Evolutionary conservation across 331 rosid genomes (phyloP).

Genomic region (Erythrophleum ivorense): DNA sequence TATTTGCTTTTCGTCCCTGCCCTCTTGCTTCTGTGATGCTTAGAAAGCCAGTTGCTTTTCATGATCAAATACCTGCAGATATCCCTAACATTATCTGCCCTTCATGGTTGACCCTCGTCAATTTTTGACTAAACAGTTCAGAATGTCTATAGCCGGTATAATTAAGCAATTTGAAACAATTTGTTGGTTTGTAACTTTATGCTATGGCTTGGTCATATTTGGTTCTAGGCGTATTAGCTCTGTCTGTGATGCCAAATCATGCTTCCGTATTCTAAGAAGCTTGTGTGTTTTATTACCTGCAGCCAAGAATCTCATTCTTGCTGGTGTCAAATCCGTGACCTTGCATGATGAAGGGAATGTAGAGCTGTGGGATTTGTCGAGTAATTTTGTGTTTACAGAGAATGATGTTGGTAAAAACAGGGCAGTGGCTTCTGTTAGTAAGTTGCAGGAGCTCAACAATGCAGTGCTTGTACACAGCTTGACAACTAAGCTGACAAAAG

Average conservation of each 20-base stretch:
- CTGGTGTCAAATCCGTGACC: conserved; percentile 85
- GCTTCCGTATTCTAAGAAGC: conserved; percentile 1
- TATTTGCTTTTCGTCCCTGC: neutral
- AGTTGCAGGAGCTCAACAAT: conserved; percentile 93
- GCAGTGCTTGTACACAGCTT: conserved; percentile 65
- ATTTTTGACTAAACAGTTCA: neutral
- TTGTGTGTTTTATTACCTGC: conserved; percentile 45
- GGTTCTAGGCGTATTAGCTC: neutral
- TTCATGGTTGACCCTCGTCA: no score
- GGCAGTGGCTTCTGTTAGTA: conserved; percentile 81
- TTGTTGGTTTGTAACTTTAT: conserved; percentile 12
- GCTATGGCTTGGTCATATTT: neutral
- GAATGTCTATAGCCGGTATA: neutral
- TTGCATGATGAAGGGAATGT: conserved; percentile 78
- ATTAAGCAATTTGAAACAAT: neutral
- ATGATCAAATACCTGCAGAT: neutral
- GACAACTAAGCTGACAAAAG: conserved; percentile 58
- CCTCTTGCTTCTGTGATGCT: neutral
- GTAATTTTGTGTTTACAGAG: conserved; percentile 73
- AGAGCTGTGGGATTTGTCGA: conserved; percentile 77
- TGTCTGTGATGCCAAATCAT: neutral
- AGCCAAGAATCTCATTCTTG: conserved; percentile 95
- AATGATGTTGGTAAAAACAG: conserved; percentile 76
- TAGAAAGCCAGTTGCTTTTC: neutral
- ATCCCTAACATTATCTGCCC: neutral